These are phyloP conservation scores for Chlamydomonas incerta DNA, from an alignment of 139 green algal genomes.

Conservation along the genomic window DNA sequence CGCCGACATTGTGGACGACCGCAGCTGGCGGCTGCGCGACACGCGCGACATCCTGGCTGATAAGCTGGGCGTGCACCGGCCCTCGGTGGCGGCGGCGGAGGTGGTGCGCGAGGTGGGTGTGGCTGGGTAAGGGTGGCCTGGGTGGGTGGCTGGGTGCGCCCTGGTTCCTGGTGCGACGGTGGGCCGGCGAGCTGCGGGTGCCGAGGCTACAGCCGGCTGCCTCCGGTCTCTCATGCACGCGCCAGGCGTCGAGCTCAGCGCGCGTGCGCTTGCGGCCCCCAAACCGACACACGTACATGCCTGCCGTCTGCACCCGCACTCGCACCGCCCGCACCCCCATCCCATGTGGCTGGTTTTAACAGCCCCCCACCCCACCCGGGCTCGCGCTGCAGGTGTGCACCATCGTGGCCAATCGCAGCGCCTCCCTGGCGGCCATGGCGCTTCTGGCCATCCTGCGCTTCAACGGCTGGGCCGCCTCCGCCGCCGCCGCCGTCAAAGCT, in stretches of 20 bases:
- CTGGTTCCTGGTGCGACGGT: not conserved
- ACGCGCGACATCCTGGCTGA: not conserved
- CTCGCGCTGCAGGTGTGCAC: slow-evolving; percentile 78
- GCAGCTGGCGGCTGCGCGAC: not conserved
- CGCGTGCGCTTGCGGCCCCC: too few species aligned
- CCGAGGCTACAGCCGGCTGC: too few species aligned
- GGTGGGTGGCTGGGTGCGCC: not conserved
- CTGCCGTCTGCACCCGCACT: too few species aligned
- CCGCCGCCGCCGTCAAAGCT: too few species aligned
- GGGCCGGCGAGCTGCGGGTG: too few species aligned
- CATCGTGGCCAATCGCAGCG: slow-evolving; percentile 74
- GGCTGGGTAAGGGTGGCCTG: not conserved
- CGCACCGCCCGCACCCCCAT: too few species aligned
- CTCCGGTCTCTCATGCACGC: too few species aligned
- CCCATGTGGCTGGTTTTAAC: too few species aligned
- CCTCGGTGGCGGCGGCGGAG: not conserved
- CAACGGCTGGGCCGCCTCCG: slow-evolving; percentile 46
- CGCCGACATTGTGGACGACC: slow-evolving; percentile 66
- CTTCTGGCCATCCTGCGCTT: slow-evolving; percentile 71
- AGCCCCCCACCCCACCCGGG: too few species aligned
- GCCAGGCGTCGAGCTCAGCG: too few species aligned
- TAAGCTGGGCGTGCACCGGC: slow-evolving; percentile 13
- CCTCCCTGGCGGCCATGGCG: slow-evolving; percentile 66
- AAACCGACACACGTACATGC: too few species aligned
- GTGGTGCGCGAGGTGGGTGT: slow-evolving; percentile 3